Base-by-base conservation (phyloP, 495 filamentous ascomycete genomes). In the Penicillium waksmanii region DNA sequence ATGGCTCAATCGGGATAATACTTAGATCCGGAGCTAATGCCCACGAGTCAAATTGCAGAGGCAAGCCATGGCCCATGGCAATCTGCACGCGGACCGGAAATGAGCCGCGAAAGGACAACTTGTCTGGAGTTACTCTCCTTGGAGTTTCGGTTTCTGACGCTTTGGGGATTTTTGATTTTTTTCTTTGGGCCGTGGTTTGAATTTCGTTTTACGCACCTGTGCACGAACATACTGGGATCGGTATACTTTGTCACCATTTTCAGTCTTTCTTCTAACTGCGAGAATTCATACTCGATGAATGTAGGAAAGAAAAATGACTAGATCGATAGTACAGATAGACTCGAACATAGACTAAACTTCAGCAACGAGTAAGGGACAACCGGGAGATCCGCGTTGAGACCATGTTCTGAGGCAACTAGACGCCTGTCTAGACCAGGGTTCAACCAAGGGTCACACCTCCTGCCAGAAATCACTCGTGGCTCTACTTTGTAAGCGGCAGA, bases 41-140 rank as follows among this genome's bases (percentile, higher is more conserved):
- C 67, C 67, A 43, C 67, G 51, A 69, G 65, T 69, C 17, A 63
- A 10, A 58, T 55, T 34, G 6, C 19, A 42, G 12, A 44, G 47
- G 35, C 34, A 54, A 38, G 65, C 4, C 23, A 21, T 10, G 3
- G 25, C 8, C 10, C 18, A 47, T 48, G 43, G 23, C 25, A 42
- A 53, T 38, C 7, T 33, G 9, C 12, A 27, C n/a, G 18, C 53
- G 10, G 55, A 5, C 51, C 56, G 63, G 63, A 60, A 60, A 3
- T 12, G 17, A 56, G 31, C 34, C 12, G 53, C 55, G 55, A 50
- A 5, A 40, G 33, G 19, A 9, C 13, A 25, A 42, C 33, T 48
- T 17, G 11, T 3, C 43, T 49, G 54, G 5, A 25, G 43, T 34
- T 49, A 15, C 17, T 31, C 13, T 54, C 21, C 23, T 21, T 46